Evolutionary conservation across 768 basidiomycete genomes (phyloP), one percentile per base, ranked within the genome.

Genomic region (Pholiota molesta): DNA sequence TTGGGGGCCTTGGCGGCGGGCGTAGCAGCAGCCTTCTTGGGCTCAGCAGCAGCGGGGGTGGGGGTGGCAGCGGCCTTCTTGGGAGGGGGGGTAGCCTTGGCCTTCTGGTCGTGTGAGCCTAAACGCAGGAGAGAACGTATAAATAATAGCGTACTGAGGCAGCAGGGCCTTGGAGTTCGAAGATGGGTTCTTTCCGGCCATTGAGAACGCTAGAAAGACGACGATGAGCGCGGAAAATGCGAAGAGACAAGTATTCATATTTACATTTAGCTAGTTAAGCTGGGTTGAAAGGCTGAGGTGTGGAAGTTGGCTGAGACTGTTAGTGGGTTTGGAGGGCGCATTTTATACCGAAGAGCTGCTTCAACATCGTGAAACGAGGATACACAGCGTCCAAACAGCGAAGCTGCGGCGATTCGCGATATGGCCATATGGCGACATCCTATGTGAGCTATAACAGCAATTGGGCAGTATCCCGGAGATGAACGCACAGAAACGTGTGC

Each of bases 331-430:
- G 17, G 33, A 21, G 17, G 28, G 31, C 31, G 17, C 33, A 51
- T 40, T 70, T 66, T 70, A 70, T 70, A 70, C 49, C 23, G 39
- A 13, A 19, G 17, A 17, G 45, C n/a, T 35, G 26, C 55, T 47
- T 42, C 63, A 65, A 62, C 59, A 55, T 45, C 54, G 62, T 59
- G 54, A 65, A 61, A 63, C 31, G 23, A 21, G 19, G 45, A 14
- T 40, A 63, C 39, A 44, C 52, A n/a, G 57, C 35, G 26, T 26
- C 35, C 59, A 66, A 66, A 68, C 57, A 62, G 40, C 57, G 40
- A 61, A 62, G 57, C 55, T 65, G 67, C 65, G 69, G 61, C 47
- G 66, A 70, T 66, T 68, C 65, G 69, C 69, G 64, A 68, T 66
- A 62, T 52, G 65, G 35, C 45, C 47, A 55, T 61, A 55, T 53